phyloP scores from a whole-genome alignment of 2,329 filamentous ascomycete species.

The Scedosporium aurantiacum region DNA sequence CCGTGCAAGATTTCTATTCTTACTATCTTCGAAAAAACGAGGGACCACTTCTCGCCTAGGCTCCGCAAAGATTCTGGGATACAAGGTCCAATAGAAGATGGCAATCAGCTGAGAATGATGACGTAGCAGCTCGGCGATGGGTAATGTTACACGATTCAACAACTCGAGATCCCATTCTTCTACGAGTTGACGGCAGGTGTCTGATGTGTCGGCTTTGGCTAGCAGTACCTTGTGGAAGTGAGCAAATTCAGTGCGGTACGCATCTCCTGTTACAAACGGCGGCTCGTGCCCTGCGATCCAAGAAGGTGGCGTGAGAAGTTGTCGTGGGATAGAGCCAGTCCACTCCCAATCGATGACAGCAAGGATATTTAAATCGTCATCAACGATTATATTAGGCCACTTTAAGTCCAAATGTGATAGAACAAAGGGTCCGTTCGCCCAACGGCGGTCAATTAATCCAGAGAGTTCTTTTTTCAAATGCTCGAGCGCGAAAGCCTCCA shows the following conservation, averaged over 20 bases:
- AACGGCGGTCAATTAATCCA: background rate
- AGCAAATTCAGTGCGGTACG: background rate
- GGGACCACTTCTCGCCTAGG: background rate
- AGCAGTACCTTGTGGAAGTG: background rate
- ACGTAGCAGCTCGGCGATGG: background rate
- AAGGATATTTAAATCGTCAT: conserved; percentile 12
- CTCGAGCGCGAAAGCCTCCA: background rate
- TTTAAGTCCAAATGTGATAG: conserved; percentile 13
- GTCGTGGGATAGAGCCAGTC: conserved; percentile 7
- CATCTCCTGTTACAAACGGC: background rate
- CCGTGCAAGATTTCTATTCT: background rate
- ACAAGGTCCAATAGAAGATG: background rate
- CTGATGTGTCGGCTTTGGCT: background rate
- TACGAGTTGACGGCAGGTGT: background rate
- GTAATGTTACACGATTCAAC: background rate
- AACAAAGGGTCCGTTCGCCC: background rate
- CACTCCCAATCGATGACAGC: conserved; percentile 20
- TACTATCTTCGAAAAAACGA: background rate
- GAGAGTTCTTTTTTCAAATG: background rate
- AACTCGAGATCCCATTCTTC: background rate
- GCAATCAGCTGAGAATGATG: background rate
- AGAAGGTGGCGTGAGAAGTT: conserved; percentile 6
- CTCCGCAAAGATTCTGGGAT: background rate
- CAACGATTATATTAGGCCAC: conserved; percentile 16
- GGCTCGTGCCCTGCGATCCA: background rate